Evolutionary conservation across 345 rosid genomes (phyloP), one percentile per base, ranked within the genome.

Genomic region (Camelina sativa): DNA sequence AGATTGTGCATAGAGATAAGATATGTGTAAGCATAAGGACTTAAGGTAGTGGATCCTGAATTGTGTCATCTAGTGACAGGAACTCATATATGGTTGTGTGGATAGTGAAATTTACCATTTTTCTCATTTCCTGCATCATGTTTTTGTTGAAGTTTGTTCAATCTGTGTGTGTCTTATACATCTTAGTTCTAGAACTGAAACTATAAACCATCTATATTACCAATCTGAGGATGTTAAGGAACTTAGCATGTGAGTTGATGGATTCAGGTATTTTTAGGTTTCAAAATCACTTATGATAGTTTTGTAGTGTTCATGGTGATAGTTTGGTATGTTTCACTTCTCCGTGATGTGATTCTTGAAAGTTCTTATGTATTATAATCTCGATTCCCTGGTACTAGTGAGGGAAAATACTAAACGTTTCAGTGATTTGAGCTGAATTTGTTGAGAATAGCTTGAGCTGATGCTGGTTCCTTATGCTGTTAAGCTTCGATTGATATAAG

Each of bases 261-360:
- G 37, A 16, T 64, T 61, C 51, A 34, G 3, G 4, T 11, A 20
- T 16, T 38, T 15, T 35, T 59, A 43, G 54, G 3, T 28, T 41
- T 16, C 13, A 16, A n/a, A 16, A 12, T 41, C 23, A 20, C 56
- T 52, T 1, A 2, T n/a, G 13, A 35, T 35, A 41, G 43, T 57
- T 32, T 23, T 50, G 61, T 46, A 67, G 35, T 23, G 23, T 54
- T 20, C 59, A 8, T 56, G 16, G 22, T 30, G 61, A 61, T 51
- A 9, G 56, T 73, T 60, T 62, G 68, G 52, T 35, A 35, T 48
- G 61, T 38, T n/a, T 58, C 76, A 51, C 46, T 20, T 35, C 48
- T 52, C 43, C n/a, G 25, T 11, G 52, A 25, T 3, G 2, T 34
- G 30, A 11, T 68, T 67, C 64, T 74, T 57, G n/a, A 46, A 46